phyloP scores from a whole-genome alignment of 148 eudicot genomes.

The Chenopodium quinoa region DNA sequence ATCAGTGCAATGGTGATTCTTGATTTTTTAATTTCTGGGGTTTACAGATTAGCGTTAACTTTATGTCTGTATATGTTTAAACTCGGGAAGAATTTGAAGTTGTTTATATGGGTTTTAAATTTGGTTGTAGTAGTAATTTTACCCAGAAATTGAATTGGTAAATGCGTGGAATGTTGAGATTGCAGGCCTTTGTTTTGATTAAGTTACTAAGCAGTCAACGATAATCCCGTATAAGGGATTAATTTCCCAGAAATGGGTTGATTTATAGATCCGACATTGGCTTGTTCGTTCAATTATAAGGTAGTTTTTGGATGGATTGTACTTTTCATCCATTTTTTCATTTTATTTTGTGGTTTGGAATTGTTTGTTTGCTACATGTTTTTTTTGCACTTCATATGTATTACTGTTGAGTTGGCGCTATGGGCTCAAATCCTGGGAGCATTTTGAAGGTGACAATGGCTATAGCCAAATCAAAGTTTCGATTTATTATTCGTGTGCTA shows the following conservation, averaged over 20 bases:
- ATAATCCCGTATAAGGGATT: neutral
- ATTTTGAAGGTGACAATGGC: neutral
- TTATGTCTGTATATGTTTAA: neutral
- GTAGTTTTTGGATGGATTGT: neutral
- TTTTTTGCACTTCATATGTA: neutral
- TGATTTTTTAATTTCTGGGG: neutral
- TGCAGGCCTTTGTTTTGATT: neutral
- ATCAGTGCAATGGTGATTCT: neutral
- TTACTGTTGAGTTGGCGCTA: neutral
- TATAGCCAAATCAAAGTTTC: neutral
- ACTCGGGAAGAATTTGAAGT: neutral
- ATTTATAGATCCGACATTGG: constrained; percentile 1
- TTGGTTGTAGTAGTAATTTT: neutral
- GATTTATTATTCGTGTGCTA: neutral
- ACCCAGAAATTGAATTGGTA: neutral
- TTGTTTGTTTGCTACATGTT: neutral
- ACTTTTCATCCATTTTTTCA: neutral
- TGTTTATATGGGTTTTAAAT: neutral
- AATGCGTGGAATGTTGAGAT: neutral
- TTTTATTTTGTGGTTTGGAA: neutral
- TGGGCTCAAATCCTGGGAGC: neutral
- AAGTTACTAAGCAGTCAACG: neutral
- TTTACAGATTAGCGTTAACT: neutral
- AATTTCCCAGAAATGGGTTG: neutral
- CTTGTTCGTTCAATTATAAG: neutral